A percentile compares a stretch with the other conserved stretches of the same genome.
Evolutionary conservation across 1,284 basidiomycete genomes (phyloP).

Genomic region (Erythrobasidium hasegawianum): DNA sequence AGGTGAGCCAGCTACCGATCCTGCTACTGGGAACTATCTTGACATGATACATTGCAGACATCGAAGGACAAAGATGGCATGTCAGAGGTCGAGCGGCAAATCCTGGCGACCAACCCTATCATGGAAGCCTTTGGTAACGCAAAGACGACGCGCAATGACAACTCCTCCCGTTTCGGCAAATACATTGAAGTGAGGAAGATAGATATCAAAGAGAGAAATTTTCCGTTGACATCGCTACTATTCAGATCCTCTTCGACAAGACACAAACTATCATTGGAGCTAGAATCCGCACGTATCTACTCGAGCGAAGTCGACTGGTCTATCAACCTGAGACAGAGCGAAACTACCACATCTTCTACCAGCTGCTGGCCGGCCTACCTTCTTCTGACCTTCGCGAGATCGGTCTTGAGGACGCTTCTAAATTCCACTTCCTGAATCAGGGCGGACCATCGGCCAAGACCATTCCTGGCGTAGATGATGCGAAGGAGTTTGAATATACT

Average conservation of each 20-base stretch:
- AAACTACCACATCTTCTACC: slow-evolving; percentile 99
- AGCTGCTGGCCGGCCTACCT: slow-evolving; percentile 94
- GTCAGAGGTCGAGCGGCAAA: slow-evolving; percentile 94
- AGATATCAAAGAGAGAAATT: too few species aligned
- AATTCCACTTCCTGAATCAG: slow-evolving; percentile 90
- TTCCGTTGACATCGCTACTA: too few species aligned
- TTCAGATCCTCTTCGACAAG: slow-evolving; percentile 89
- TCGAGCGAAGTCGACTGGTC: slow-evolving; percentile 94
- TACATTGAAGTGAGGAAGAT: slow-evolving; percentile 96
- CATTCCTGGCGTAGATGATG: slow-evolving; percentile 90
- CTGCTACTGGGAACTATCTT: too few species aligned
- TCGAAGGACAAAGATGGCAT: slow-evolving; percentile 52
- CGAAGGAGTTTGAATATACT: slow-evolving; percentile 87
- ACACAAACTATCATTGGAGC: slow-evolving; percentile 95
- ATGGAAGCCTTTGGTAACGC: slow-evolving; percentile 99
- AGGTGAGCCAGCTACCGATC: slow-evolving; percentile 54
- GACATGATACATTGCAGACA: too few species aligned
- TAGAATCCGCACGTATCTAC: slow-evolving; percentile 91
- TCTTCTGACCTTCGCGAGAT: slow-evolving; percentile 92
- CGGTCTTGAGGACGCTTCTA: slow-evolving; percentile 75
- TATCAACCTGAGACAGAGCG: slow-evolving; percentile 95
- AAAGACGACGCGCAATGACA: slow-evolving; percentile 98
- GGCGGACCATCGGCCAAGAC: slow-evolving; percentile 78
- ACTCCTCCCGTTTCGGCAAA: slow-evolving; percentile 98
- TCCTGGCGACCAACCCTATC: slow-evolving; percentile 96